Evolutionary conservation across 805 yeast species (phyloP), one percentile per base, ranked within the genome.

Genomic region (Candida dajiaensis): DNA sequence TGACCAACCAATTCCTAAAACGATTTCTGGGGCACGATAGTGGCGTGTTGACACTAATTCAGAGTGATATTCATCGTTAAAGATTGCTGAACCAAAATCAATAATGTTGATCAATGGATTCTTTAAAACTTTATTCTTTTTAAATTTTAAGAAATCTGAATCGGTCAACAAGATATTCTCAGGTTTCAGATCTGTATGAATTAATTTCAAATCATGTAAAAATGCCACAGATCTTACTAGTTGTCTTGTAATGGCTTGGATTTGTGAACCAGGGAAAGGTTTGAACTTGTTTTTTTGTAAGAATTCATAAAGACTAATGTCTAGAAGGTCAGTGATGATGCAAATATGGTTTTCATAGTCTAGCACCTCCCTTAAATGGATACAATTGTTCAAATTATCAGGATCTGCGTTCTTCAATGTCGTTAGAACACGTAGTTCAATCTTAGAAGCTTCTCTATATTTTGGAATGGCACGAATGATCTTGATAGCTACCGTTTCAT

Each of bases 71-170:
- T 94, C 98, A 65, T 90, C 95, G 56, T 86, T 78, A 59, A 94
- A 94, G 4, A 95, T 82, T 0, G 99, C 97, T 36, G 94, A 82
- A n/a, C 99, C 99, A 66, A 94, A 94, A 68, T 94, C 99, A 50
- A 94, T 94, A 23, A 92, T 78, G 62, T 88, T 89, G 45, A 94
- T 87, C 50, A 80, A 75, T 2, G 98, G 95, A 61, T 86, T 81
- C 41, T 74, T 76, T 52, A 94, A 73, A 10, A 88, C 72, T 50
- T 73, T 74, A 25, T 54, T 44, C 42, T 50, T 56, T 31, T 50
- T 54, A 41, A 50, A 50, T 38, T 58, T 56, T 13, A 50, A 43
- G 39, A 54, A 59, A 22, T 53, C 56, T 1, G 63, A 46, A 25
- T 45, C 45, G 1, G 62, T 55, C 25, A 60, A 44, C 29, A 94